These are phyloP conservation scores for Alternaria burnsii DNA, from an alignment of 2,329 filamentous ascomycete species.

Conservation along the genomic window DNA sequence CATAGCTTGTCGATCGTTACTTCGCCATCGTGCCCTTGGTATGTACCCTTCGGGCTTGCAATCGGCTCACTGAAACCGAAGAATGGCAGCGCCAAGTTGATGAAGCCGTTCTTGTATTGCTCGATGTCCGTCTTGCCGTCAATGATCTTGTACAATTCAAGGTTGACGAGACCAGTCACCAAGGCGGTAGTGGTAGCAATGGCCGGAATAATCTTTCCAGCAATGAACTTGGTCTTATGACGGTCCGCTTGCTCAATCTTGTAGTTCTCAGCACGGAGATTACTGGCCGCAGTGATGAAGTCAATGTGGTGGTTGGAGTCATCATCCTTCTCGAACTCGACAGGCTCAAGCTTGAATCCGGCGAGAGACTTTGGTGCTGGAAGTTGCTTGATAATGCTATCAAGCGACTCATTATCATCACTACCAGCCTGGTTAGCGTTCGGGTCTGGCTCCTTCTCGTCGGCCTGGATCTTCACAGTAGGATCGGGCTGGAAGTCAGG, in stretches of 20 bases:
- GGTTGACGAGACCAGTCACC: constrained; percentile 89
- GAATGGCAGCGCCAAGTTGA: constrained; percentile 95
- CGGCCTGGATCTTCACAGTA: constrained; percentile 94
- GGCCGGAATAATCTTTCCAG: constrained; percentile 98
- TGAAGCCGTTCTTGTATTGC: constrained; percentile 99
- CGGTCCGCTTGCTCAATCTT: constrained; percentile 91
- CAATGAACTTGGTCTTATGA: constrained; percentile 99
- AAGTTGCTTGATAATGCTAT: constrained; percentile 74
- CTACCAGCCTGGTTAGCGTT: constrained; percentile 71
- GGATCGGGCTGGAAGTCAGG: constrained; percentile 93
- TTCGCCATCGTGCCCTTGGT: constrained; percentile 77
- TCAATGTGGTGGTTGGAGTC: constrained; percentile 98
- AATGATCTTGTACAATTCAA: constrained; percentile 96
- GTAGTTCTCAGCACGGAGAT: constrained; percentile 96
- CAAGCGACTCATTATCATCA: constrained; percentile 79
- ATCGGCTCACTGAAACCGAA: constrained; percentile 99
- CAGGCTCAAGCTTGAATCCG: constrained; percentile 87
- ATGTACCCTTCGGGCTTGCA: constrained; percentile 89
- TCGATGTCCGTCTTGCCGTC: constrained; percentile 97
- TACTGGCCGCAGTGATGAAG: constrained; percentile 97
- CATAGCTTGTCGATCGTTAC: constrained; percentile 94
- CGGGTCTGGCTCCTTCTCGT: constrained; percentile 93
- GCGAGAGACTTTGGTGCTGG: constrained; percentile 82
- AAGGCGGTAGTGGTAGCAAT: constrained; percentile 97
- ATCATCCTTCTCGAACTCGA: constrained; percentile 99